Conservation (phyloP, 2,329 filamentous ascomycete genomes). For the Trichoderma atrobrunneum region DNA sequence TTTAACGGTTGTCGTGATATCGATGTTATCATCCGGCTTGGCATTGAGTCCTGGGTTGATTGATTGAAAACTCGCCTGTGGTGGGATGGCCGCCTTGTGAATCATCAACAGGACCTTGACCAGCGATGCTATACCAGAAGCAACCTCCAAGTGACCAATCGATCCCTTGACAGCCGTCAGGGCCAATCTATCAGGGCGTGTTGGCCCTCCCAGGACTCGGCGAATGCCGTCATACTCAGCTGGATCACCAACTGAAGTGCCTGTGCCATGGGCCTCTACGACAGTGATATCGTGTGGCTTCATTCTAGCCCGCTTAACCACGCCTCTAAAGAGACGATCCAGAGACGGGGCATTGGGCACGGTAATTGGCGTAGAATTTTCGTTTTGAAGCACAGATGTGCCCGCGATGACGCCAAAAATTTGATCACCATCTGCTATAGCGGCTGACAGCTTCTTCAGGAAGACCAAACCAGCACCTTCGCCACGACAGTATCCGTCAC, state of each 20-base stretch:
- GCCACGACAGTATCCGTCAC: slow-evolving; percentile 52
- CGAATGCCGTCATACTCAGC: slow-evolving; percentile 37
- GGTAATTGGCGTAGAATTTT: slow-evolving; percentile 44
- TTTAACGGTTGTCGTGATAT: slow-evolving; percentile 25
- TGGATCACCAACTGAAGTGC: slow-evolving; percentile 51
- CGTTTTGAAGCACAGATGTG: slow-evolving; percentile 42
- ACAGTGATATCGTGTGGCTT: slow-evolving; percentile 22
- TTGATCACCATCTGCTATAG: slow-evolving; percentile 46
- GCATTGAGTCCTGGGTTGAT: slow-evolving; percentile 29
- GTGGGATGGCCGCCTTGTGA: slow-evolving; percentile 27
- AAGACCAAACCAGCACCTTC: slow-evolving; percentile 47
- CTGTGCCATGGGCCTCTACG: slow-evolving; percentile 51
- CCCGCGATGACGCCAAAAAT: slow-evolving; percentile 41
- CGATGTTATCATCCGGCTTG: slow-evolving; percentile 14
- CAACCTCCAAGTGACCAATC: slow-evolving; percentile 28
- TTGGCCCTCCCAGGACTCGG: slow-evolving; percentile 20
- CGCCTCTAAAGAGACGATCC: slow-evolving; percentile 24
- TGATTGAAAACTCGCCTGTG: slow-evolving; percentile 33
- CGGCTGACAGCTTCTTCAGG: slow-evolving; percentile 47
- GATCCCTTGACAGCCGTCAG: slow-evolving; percentile 29
- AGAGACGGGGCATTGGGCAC: slow-evolving; percentile 28
- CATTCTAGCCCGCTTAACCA: slow-evolving; percentile 33
- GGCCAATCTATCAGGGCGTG: slow-evolving; percentile 9
- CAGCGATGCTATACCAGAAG: slow-evolving; percentile 44
- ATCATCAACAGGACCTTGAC: slow-evolving; percentile 50